Percentiles rank a stretch among this genome's conserved stretches.
phyloP scores from a whole-genome alignment of 2,329 filamentous ascomycete species.

The Penicillium sp. region DNA sequence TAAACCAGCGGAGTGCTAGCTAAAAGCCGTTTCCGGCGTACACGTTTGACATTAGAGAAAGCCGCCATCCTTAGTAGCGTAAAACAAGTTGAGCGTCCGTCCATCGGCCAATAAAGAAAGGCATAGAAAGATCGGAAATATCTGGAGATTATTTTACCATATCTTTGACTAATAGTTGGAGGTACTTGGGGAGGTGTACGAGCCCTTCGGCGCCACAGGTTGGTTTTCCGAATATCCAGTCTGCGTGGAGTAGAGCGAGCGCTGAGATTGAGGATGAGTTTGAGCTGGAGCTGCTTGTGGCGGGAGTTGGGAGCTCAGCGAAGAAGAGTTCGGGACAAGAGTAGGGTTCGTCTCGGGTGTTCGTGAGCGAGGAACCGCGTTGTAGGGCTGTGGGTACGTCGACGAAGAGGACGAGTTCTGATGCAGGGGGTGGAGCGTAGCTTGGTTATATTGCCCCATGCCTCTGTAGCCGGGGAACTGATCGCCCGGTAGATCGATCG shows the following conservation, averaged over 20 bases:
- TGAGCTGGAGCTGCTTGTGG: not conserved
- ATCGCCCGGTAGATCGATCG: constrained; percentile 26
- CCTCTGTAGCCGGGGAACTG: constrained; percentile 19
- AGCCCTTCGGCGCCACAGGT: constrained; percentile 19
- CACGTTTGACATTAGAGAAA: too few species aligned
- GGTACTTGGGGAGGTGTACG: constrained; percentile 25
- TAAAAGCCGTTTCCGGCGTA: too few species aligned
- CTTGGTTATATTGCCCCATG: constrained; percentile 18
- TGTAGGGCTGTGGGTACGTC: constrained; percentile 40
- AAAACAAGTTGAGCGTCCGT: too few species aligned
- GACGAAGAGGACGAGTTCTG: constrained; percentile 38
- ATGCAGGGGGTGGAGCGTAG: constrained; percentile 29
- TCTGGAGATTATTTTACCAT: constrained; percentile 13
- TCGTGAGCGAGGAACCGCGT: too few species aligned
- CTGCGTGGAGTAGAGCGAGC: constrained; percentile 29
- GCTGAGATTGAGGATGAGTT: not conserved
- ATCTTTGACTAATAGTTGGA: constrained; percentile 25
- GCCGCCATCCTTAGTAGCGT: too few species aligned
- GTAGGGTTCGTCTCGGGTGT: constrained; percentile 24
- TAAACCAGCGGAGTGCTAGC: too few species aligned
- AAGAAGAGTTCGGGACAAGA: constrained; percentile 30
- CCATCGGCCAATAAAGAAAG: too few species aligned
- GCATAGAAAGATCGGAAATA: constrained; percentile 1
- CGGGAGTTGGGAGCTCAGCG: constrained; percentile 18
- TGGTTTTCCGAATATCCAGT: constrained; percentile 21